phyloP scores from a whole-genome alignment of 2,329 filamentous ascomycete genomes.

The Cordyceps cicadae region DNA sequence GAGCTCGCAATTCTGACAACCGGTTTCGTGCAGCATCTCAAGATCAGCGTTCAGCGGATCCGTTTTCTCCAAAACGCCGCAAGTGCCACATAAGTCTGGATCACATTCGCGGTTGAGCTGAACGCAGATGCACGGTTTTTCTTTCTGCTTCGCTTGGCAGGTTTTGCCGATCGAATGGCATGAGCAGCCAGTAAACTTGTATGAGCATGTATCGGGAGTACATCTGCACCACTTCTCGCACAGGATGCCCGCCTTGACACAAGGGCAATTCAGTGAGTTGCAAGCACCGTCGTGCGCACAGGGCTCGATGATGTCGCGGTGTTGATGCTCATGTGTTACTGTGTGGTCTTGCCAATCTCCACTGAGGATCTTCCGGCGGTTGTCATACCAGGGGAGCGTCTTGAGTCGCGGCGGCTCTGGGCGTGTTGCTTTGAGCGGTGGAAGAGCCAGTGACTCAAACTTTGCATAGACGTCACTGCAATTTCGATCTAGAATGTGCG shows the following conservation, averaged over 20 bases:
- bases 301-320: slow-evolving; percentile 51
- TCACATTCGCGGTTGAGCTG: slow-evolving; percentile 73
- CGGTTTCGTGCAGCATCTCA: slow-evolving; percentile 44
- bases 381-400: slow-evolving; percentile 47
- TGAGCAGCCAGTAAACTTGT: slow-evolving; percentile 58
- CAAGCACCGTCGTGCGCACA: slow-evolving; percentile 65
- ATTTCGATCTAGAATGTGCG: slow-evolving; percentile 40
- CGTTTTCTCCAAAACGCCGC: slow-evolving; percentile 60
- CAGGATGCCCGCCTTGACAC: slow-evolving; percentile 50
- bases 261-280: slow-evolving; percentile 51
- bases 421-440: slow-evolving; percentile 18
- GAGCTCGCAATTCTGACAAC: slow-evolving; percentile 64
- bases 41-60: slow-evolving; percentile 60
- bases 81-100: slow-evolving; percentile 62
- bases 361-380: slow-evolving; percentile 44
- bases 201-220: slow-evolving; percentile 48
- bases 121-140: slow-evolving; percentile 60
- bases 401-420: slow-evolving; percentile 32
- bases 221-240: slow-evolving; percentile 69
- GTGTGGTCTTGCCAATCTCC: slow-evolving; percentile 50
- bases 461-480: slow-evolving; percentile 43
- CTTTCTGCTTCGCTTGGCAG: slow-evolving; percentile 48
- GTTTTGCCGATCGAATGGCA: slow-evolving; percentile 55
- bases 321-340: slow-evolving; percentile 45
- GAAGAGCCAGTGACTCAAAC: slow-evolving; percentile 19